A percentile compares a stretch with the other conserved stretches of the same genome.
These are phyloP conservation scores for Imleria badia DNA, from an alignment of 768 basidiomycete genomes.

Conservation along the genomic window DNA sequence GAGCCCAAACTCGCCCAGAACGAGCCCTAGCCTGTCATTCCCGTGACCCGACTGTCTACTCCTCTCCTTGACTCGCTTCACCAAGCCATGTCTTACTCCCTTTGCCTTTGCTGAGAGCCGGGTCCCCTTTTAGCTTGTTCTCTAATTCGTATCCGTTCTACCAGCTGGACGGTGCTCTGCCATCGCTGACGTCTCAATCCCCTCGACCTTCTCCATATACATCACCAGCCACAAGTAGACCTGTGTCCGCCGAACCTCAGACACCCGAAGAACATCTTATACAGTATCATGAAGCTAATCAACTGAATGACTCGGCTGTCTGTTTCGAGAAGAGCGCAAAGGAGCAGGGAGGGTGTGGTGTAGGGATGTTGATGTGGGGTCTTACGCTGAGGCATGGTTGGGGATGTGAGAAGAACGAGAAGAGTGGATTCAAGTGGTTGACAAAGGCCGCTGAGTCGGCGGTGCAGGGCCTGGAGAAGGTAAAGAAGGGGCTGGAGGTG, in stretches of 20 bases:
- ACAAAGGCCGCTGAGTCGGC: conserved; percentile 79
- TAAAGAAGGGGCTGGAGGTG: conserved; percentile 51
- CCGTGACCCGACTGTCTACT: conserved; percentile 18
- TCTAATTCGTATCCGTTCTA: conserved; percentile 66
- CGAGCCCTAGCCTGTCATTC: conserved; percentile 17
- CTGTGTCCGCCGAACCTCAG: conserved; percentile 21
- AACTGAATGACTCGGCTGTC: conserved; percentile 61
- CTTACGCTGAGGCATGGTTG: conserved; percentile 83
- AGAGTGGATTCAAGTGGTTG: conserved; percentile 78
- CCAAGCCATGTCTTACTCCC: conserved; percentile 18
- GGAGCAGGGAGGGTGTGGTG: conserved; percentile 73
- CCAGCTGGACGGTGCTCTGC: conserved; percentile 45
- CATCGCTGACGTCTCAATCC: conserved; percentile 41
- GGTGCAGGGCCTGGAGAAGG: conserved; percentile 70
- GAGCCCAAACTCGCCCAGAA: conserved; percentile 35
- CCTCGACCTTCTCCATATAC: conserved; percentile 14
- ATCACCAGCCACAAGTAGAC: conserved; percentile 17
- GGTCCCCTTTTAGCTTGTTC: conserved; percentile 48
- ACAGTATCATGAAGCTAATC: conserved; percentile 72
- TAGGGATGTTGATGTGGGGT: conserved; percentile 94
- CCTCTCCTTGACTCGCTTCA: conserved; percentile 15
- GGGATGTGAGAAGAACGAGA: conserved; percentile 82
- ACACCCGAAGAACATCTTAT: conserved; percentile 74
- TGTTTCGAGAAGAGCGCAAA: conserved; percentile 80
- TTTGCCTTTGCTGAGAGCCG: conserved; percentile 36